Conservation (phyloP, 495 filamentous ascomycete species). For the Neurospora sp. region DNA sequence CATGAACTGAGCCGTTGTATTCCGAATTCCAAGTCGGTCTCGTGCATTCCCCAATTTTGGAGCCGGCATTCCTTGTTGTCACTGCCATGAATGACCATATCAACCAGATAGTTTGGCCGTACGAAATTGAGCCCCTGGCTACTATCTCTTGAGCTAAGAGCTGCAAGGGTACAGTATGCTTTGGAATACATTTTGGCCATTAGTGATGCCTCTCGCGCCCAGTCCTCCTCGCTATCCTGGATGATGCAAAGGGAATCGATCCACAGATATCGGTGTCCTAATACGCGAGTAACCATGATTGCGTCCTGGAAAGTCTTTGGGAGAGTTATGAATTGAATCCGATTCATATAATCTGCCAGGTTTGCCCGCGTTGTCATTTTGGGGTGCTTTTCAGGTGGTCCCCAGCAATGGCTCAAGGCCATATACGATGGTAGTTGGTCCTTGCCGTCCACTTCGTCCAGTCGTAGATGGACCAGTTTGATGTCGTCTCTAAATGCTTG, state of each 20-base stretch:
- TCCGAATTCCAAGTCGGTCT: too few species aligned
- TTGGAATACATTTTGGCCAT: background rate
- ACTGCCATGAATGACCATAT: background rate
- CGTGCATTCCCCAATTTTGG: too few species aligned
- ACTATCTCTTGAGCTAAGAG: background rate
- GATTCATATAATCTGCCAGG: background rate
- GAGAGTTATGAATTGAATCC: background rate
- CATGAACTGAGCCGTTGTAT: background rate
- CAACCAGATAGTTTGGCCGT: background rate
- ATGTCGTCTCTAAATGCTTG: background rate
- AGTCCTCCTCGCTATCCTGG: slow-evolving; percentile 19
- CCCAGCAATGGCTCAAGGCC: background rate
- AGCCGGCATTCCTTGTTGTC: background rate
- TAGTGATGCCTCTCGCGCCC: slow-evolving; percentile 9
- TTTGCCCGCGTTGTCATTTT: background rate
- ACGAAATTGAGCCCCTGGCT: background rate
- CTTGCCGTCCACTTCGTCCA: background rate
- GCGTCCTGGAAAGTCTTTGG: slow-evolving; percentile 19
- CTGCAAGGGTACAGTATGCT: background rate
- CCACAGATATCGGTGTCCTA: slow-evolving; percentile 23
- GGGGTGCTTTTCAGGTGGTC: background rate
- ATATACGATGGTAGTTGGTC: background rate
- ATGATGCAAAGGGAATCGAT: slow-evolving; percentile 30
- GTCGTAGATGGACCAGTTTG: background rate
- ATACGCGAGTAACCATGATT: slow-evolving; percentile 6